Percentiles rank a stretch among this genome's conserved stretches.
These are phyloP conservation scores for Lyophyllum decastes DNA, from an alignment of 768 basidiomycete species.

Conservation along the genomic window DNA sequence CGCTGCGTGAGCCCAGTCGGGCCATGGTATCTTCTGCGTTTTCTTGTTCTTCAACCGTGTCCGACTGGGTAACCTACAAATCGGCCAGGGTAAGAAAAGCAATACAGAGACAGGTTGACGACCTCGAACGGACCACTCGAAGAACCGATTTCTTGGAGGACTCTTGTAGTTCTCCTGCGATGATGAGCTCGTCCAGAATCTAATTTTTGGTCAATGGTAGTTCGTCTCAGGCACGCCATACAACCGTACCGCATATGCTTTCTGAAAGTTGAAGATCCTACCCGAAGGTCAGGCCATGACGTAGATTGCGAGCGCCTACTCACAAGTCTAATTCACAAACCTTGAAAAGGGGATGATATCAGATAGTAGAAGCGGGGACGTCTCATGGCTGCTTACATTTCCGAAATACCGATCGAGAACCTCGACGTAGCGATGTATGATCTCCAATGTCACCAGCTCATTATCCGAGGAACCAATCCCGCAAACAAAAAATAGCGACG, in stretches of 20 bases:
- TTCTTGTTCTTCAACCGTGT: slow-evolving; percentile 84
- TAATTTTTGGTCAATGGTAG: slow-evolving; percentile 11
- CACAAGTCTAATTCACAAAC: slow-evolving; percentile 95
- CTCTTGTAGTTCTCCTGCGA: slow-evolving; percentile 96
- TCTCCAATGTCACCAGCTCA: slow-evolving; percentile 88
- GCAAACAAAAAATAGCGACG: slow-evolving; percentile 92
- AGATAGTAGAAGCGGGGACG: neutral
- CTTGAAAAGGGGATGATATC: slow-evolving; percentile 36
- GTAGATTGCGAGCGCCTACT: slow-evolving; percentile 26
- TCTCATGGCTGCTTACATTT: slow-evolving; percentile 59
- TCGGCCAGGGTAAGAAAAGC: neutral
- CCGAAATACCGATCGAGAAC: slow-evolving; percentile 90
- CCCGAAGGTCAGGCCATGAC: slow-evolving; percentile 6
- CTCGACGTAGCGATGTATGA: slow-evolving; percentile 94
- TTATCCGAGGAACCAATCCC: slow-evolving; percentile 86
- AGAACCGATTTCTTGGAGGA: slow-evolving; percentile 92
- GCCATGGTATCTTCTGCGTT: slow-evolving; percentile 80
- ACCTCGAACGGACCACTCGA: slow-evolving; percentile 38
- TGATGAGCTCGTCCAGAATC: slow-evolving; percentile 96
- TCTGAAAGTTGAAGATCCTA: slow-evolving; percentile 99
- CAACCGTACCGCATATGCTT: slow-evolving; percentile 83
- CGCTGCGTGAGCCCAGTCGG: slow-evolving; percentile 71
- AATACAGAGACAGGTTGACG: neutral
- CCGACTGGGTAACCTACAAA: slow-evolving; percentile 79
- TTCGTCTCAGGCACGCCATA: neutral